Evolutionary conservation across 139 green algal genomes (phyloP).

Genomic region (Chlorokybus atmophyticus): DNA sequence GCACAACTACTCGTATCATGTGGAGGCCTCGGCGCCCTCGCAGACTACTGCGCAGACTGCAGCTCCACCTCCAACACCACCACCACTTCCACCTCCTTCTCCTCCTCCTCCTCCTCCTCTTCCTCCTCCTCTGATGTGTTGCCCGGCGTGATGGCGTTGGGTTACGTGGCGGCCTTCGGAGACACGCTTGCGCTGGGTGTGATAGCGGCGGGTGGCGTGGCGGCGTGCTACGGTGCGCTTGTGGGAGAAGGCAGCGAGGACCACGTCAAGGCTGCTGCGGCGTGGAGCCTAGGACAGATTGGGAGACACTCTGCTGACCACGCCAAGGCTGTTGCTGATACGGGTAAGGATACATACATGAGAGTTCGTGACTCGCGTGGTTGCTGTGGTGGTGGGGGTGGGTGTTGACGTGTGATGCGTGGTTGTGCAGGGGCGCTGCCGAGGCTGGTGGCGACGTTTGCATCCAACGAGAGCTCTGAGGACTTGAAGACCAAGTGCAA

Average conservation of each 20-base stretch:
- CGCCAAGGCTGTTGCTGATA: constrained; percentile 70
- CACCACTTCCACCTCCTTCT: no score
- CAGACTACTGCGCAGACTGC: constrained; percentile 47
- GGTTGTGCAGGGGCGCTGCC: constrained; percentile 57
- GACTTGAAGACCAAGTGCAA: constrained; percentile 73
- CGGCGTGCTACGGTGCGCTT: constrained; percentile 49
- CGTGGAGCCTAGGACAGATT: constrained; percentile 61
- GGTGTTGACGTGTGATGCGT: no score
- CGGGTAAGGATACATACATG: no score
- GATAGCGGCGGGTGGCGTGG: constrained; percentile 62
- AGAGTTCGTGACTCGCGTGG: no score
- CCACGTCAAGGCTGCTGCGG: constrained; percentile 55
- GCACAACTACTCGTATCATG: constrained; percentile 71
- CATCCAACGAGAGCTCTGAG: constrained; percentile 37
- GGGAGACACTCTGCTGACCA: constrained; percentile 71
- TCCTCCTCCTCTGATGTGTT: constrained; percentile 31
- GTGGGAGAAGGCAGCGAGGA: constrained; percentile 42
- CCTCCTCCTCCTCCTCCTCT: no score
- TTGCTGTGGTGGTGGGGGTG: no score
- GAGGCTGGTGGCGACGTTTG: constrained; percentile 45
- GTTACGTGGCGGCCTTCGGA: constrained; percentile 73
- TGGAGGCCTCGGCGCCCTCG: constrained; percentile 64
- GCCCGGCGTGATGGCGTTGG: constrained; percentile 71
- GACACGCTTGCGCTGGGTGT: constrained; percentile 69
- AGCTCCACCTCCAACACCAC: no score